Conservation (phyloP, 139 green algal species). For the Yamagishiella unicocca region DNA sequence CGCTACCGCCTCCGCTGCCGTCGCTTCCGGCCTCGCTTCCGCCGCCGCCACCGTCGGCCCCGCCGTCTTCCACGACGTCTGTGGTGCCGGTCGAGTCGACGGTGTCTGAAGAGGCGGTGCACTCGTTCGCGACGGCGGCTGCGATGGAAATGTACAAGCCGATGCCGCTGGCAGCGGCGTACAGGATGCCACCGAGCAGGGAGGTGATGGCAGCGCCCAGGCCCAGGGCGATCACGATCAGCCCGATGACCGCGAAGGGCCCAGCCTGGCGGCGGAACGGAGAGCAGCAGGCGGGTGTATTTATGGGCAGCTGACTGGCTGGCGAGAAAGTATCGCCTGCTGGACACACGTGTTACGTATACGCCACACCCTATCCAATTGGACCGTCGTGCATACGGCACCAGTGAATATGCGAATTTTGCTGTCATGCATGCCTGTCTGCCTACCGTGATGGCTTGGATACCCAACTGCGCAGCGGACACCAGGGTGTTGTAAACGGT, state of each 20-base stretch:
- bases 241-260: slow-evolving; percentile 30
- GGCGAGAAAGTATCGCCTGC: not conserved
- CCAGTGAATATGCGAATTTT: too few species aligned
- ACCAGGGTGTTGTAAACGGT: not conserved
- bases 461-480: slow-evolving; percentile 14
- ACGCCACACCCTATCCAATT: not conserved
- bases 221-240: slow-evolving; percentile 9
- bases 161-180: not conserved
- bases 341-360: too few species aligned
- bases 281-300: not conserved
- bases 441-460: slow-evolving; percentile 4
- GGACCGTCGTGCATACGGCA: not conserved
- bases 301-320: not conserved
- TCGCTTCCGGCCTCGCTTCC: too few species aligned
- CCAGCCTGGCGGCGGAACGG: slow-evolving; percentile 5
- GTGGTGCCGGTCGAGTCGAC: not conserved
- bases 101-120: not conserved
- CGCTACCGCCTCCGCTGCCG: not conserved
- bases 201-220: slow-evolving; percentile 20
- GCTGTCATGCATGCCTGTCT: not conserved
- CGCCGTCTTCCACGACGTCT: too few species aligned
- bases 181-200: not conserved
- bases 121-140: not conserved
- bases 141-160: slow-evolving; percentile 7
- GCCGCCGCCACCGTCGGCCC: not conserved